Evolutionary conservation across 2,329 filamentous ascomycete genomes (phyloP).

Genomic region (Arthrobotrys pseudoclavata): DNA sequence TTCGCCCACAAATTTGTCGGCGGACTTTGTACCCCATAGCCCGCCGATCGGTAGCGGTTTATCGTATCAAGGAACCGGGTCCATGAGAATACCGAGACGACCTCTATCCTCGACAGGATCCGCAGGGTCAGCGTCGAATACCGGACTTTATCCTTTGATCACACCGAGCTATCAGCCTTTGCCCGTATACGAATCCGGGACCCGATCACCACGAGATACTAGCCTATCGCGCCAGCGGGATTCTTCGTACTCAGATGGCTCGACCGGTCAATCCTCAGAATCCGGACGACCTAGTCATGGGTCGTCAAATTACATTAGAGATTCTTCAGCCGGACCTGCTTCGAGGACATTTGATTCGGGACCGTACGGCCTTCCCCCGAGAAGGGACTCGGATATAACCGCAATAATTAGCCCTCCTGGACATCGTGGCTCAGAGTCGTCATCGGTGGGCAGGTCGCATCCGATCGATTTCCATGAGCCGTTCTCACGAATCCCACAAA

Average conservation of each 20-base stretch:
- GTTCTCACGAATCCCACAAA: conserved; percentile 30
- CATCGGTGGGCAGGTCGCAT: background rate
- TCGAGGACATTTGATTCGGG: conserved; percentile 10
- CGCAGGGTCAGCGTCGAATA: conserved; percentile 39
- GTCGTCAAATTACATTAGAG: conserved; percentile 30
- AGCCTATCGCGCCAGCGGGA: conserved; percentile 41
- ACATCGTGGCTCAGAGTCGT: conserved; percentile 36
- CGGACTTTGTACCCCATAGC: conserved; percentile 51
- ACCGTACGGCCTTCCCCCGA: background rate
- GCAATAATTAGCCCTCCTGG: conserved; percentile 28
- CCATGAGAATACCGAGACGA: conserved; percentile 48
- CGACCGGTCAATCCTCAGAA: conserved; percentile 44
- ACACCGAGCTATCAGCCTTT: conserved; percentile 29
- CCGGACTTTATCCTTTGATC: conserved; percentile 34
- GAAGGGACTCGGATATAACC: conserved; percentile 47
- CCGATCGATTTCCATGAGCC: conserved; percentile 35
- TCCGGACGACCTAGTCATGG: conserved; percentile 23
- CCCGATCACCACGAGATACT: conserved; percentile 37
- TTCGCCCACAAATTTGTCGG: conserved; percentile 51
- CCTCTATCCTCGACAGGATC: conserved; percentile 55
- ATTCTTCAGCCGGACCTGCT: conserved; percentile 43
- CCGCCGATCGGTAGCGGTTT: conserved; percentile 17
- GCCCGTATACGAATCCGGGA: conserved; percentile 30
- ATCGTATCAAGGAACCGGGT: conserved; percentile 26
- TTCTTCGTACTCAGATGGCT: conserved; percentile 49